Percentiles rank a stretch among this genome's conserved stretches.
These are phyloP conservation scores for Fusarium redolens DNA, from an alignment of 2,329 filamentous ascomycete genomes.

Conservation along the genomic window DNA sequence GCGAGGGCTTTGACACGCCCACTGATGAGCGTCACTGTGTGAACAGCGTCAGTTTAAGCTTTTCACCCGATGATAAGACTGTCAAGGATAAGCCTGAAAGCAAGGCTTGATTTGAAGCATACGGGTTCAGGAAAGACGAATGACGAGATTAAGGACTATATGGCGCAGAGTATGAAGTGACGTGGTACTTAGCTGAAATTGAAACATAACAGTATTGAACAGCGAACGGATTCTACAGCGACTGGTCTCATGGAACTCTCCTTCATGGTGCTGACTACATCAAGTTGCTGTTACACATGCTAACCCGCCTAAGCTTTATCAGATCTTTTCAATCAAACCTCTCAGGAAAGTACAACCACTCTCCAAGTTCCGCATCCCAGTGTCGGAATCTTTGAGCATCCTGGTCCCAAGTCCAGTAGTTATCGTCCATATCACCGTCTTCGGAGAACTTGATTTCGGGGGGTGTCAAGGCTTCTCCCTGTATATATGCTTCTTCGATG, in stretches of 20 bases:
- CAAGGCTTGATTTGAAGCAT: slow-evolving; percentile 47
- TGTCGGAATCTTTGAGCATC: slow-evolving; percentile 32
- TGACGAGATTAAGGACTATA: background rate
- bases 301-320: background rate
- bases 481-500: slow-evolving; percentile 31
- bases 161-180: background rate
- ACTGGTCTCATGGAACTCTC: background rate
- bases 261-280: background rate
- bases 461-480: slow-evolving; percentile 29
- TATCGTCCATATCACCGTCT: slow-evolving; percentile 32
- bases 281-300: background rate
- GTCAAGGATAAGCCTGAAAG: slow-evolving; percentile 49
- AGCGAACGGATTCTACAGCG: background rate
- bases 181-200: slow-evolving; percentile 1
- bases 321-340: slow-evolving; percentile 35
- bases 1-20: slow-evolving; percentile 83
- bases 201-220: background rate
- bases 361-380: slow-evolving; percentile 37
- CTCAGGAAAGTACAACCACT: slow-evolving; percentile 42
- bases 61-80: slow-evolving; percentile 72
- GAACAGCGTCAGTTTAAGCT: slow-evolving; percentile 91
- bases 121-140: background rate
- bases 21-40: slow-evolving; percentile 98
- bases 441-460: slow-evolving; percentile 37
- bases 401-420: slow-evolving; percentile 42